These are phyloP conservation scores for Saturnispora sanitii DNA, from an alignment of 805 yeast species.

Conservation along the genomic window DNA sequence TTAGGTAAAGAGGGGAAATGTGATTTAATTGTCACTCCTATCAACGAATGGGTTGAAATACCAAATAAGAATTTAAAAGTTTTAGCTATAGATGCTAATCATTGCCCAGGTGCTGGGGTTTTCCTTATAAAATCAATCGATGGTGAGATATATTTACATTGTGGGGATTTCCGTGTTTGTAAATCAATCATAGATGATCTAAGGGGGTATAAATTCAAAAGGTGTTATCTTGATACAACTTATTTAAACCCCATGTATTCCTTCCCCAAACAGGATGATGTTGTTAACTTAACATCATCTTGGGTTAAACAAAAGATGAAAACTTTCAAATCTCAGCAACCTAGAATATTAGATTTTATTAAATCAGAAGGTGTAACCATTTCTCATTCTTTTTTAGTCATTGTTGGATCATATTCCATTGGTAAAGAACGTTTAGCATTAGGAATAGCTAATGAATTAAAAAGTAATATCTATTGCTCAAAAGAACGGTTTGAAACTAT, in stretches of 20 bases:
- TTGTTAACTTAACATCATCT: slow-evolving; percentile 49
- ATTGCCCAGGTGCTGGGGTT: slow-evolving; percentile 92
- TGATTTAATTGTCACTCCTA: slow-evolving; percentile 30
- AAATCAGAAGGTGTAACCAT: slow-evolving; percentile 6
- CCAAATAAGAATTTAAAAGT: slow-evolving; percentile 40
- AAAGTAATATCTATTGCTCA: slow-evolving; percentile 47
- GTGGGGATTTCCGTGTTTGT: slow-evolving; percentile 87
- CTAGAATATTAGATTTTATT: slow-evolving; percentile 30
- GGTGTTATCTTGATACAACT: slow-evolving; percentile 82
- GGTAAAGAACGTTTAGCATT: slow-evolving; percentile 87
- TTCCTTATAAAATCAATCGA: slow-evolving; percentile 51
- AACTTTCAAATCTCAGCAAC: slow-evolving; percentile 19
- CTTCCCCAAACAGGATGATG: slow-evolving; percentile 69
- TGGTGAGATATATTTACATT: slow-evolving; percentile 48
- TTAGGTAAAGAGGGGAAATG: slow-evolving; percentile 21
- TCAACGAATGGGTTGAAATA: slow-evolving; percentile 29
- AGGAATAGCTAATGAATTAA: slow-evolving; percentile 41
- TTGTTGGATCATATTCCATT: slow-evolving; percentile 83
- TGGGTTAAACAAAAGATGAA: slow-evolving; percentile 31
- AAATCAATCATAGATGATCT: slow-evolving; percentile 36
- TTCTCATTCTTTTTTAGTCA: slow-evolving; percentile 31
- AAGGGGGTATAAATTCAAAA: slow-evolving; percentile 33
- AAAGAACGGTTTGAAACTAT: slow-evolving; percentile 39
- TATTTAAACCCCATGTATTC: slow-evolving; percentile 65
- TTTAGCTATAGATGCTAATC: slow-evolving; percentile 74